Evolutionary conservation across 768 basidiomycete species (phyloP), one percentile per base, ranked within the genome.

Genomic region (Pseudohyphozyma bogoriensis): DNA sequence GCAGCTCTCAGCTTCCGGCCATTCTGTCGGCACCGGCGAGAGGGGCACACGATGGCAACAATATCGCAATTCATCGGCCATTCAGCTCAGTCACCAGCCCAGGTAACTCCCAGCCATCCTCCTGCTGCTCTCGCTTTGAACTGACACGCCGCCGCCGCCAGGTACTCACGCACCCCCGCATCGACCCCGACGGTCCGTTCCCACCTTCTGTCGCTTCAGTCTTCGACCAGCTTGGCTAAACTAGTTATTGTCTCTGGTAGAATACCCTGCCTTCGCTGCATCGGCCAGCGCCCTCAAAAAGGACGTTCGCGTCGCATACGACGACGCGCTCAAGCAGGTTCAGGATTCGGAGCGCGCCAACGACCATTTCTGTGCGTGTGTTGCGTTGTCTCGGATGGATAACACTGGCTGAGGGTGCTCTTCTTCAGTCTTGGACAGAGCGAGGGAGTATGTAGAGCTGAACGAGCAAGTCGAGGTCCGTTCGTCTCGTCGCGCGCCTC

Each of bases 381-480:
- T 3, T 9, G 10, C 35, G 36, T 22, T 3, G 3, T 18, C 18
- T n/a, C 26, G 5, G 22, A 16, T 3, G 33, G 12, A 22, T 7
- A 24, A 32, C 22, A n/a, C 5, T 12, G 16, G 26, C 40, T 52
- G 39, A 37, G 26, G 11, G 4, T 13, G 35, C 20, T 9, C 20
- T 36, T 24, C 31, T 35, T 24, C 62, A 67, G 66, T 63, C 62
- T 57, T 64, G 45, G 62, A 61, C 20, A 54, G 62, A 2, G 68
- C 81, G 42, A 77, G 76, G 59, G 87, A 91, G 64, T 91, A 86
- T 69, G 78, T 88, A 28, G 86, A 89, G 51, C 81, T 93, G n/a
- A 88, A 91, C 74, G 83, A 88, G 64, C 88, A 93, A 77, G 87
- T 93, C 55, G 80, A 89, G 77, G 90, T 89, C 66, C 31, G 70